Evolutionary conservation across 2,329 filamentous ascomycete genomes (phyloP).

Genomic region (Bipolaris bicolor): DNA sequence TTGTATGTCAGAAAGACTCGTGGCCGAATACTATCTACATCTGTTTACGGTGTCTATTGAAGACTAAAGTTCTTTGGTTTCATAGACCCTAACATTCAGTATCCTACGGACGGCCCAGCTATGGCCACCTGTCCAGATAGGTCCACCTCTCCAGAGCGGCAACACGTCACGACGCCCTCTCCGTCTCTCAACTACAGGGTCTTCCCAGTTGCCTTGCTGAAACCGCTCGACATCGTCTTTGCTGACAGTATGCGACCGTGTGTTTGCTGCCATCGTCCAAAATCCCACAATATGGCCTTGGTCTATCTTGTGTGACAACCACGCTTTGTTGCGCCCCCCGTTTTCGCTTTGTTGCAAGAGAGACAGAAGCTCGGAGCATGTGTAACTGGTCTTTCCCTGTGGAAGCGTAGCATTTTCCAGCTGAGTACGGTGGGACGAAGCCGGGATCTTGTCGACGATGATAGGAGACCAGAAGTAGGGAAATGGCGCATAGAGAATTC

Average conservation of each 20-base stretch:
- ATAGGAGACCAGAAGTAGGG: slow-evolving; percentile 24
- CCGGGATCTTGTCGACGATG: slow-evolving; percentile 25
- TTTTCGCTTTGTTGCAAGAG: slow-evolving; percentile 2
- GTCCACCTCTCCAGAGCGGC: slow-evolving; percentile 33
- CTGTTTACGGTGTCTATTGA: too few relatives aligned
- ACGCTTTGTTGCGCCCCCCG: slow-evolving; percentile 14
- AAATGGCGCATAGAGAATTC: slow-evolving; percentile 27
- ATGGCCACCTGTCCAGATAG: slow-evolving; percentile 26
- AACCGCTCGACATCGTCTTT: slow-evolving; percentile 30
- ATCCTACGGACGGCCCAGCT: slow-evolving; percentile 30
- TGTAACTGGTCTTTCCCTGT: slow-evolving; percentile 20
- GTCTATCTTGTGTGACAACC: slow-evolving; percentile 24
- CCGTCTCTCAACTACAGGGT: slow-evolving; percentile 18
- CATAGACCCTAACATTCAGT: slow-evolving; percentile 29
- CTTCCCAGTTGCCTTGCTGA: slow-evolving; percentile 32
- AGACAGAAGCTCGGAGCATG: slow-evolving; percentile 25
- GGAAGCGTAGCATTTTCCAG: slow-evolving; percentile 15
- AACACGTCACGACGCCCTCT: slow-evolving; percentile 22
- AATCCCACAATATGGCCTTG: slow-evolving; percentile 31
- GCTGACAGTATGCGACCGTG: slow-evolving; percentile 25
- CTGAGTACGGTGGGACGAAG: slow-evolving; percentile 25
- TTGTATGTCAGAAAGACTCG: too few relatives aligned
- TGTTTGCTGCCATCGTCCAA: slow-evolving; percentile 29
- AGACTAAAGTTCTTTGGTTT: slow-evolving; percentile 15
- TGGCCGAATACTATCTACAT: too few relatives aligned